Evolutionary conservation across 345 rosid species (phyloP).

Genomic region (Sisymbrium irio): DNA sequence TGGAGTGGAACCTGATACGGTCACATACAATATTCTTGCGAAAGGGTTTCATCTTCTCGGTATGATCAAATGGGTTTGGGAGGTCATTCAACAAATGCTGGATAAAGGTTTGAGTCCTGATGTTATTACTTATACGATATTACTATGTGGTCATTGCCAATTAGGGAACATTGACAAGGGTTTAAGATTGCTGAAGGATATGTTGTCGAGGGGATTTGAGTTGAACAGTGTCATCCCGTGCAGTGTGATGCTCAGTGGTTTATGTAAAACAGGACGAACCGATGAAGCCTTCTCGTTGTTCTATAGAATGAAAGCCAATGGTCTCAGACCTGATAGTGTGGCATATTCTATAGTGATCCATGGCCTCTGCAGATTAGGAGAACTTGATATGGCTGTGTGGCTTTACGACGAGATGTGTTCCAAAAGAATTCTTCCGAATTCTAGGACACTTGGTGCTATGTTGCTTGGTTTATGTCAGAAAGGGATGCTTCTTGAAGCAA

Average conservation of each 20-base stretch:
- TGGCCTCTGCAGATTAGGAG: constrained; percentile 71
- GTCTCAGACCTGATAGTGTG: constrained; percentile 52
- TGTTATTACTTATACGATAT: constrained; percentile 47
- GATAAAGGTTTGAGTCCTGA: constrained; percentile 57
- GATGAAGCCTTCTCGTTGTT: constrained; percentile 51
- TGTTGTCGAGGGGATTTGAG: constrained; percentile 56
- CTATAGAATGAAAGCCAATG: constrained; percentile 49
- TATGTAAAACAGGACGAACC: constrained; percentile 59
- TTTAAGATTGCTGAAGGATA: constrained; percentile 47
- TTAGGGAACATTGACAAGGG: constrained; percentile 57
- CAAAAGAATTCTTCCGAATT: constrained; percentile 47
- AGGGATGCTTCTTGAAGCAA: constrained; percentile 55
- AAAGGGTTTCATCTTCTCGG: constrained; percentile 60
- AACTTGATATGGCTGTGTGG: constrained; percentile 50
- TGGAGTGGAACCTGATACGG: constrained; percentile 64
- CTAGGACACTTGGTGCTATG: constrained; percentile 45
- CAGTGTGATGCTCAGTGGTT: constrained; percentile 57
- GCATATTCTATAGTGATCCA: constrained; percentile 69
- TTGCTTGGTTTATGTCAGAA: constrained; percentile 56
- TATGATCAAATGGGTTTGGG: constrained; percentile 47
- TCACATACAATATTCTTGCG: constrained; percentile 66
- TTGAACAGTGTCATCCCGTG: constrained; percentile 44
- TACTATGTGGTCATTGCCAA: constrained; percentile 61
- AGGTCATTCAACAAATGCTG: constrained; percentile 44
- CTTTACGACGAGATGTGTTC: constrained; percentile 52